Evolutionary conservation across 306 rosid genomes (phyloP), one percentile per base, ranked within the genome.

Genomic region (Lathyrus oleraceus): DNA sequence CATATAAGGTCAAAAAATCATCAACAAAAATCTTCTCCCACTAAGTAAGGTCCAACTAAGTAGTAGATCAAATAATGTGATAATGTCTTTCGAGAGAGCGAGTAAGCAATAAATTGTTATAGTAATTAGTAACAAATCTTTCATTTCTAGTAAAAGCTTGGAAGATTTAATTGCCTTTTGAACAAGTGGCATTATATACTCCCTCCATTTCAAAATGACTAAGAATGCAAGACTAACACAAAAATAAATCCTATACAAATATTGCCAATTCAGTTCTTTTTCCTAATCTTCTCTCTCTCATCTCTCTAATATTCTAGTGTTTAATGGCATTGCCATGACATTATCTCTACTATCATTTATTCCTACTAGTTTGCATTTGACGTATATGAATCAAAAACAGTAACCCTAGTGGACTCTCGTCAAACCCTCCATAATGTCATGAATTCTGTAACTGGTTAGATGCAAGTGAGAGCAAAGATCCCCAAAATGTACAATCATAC

Each of bases 281-380:
- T 3, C 15, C 15, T 9, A 47, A 64, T 39, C 1, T 4, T 25
- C 10, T 7, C 39, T 35, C 39, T 7, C 39, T 35, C 39, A 35
- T 35, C 39, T 35, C 36, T 25, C 28, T 27, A 38, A 53, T 32
- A 25, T 42, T 73, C 12, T 3, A 19, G 56, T 17, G 57, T 23
- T 40, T 40, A 16, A 13, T 74, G 60, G 28, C 19, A 53, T 40
- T 49, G 47, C 6, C 61, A 54, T 43, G 48, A 48, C 2, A 44
- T 54, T 64, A 61, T 30, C 51, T n/a, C 51, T 56, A 4, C 66
- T 19, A 56, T n/a, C 28, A n/a, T 21, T 60, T 72, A 74, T 57
- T 65, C 67, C 73, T 3, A 66, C 61, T 19, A 11, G n/a, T 44
- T 56, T 56, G 40, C 38, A 42, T 30, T 56, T 54, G 67, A 36